Evolutionary conservation across 2,329 filamentous ascomycete genomes (phyloP), one percentile per base, ranked within the genome.

Genomic region (Nectriaceae sp.): DNA sequence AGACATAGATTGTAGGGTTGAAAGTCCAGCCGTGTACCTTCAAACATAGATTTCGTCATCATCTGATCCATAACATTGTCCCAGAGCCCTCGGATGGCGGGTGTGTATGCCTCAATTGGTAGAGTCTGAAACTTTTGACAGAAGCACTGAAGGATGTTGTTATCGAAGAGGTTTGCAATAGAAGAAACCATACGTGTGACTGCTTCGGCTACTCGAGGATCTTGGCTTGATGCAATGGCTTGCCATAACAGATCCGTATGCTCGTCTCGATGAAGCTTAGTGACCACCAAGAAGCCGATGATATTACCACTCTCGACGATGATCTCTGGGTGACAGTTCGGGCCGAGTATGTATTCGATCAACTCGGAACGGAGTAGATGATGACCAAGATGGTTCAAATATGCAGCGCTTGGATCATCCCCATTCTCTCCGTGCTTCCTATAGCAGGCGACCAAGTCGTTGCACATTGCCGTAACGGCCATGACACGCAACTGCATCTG

Each of bases 291-390:
- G 62, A 97, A 97, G 1, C 89, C 89, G 40, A 97, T 77, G 44
- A 97, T 88, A 54, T 96, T 96, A 35, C 80, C 79, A 61, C 89
- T 89, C 57, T 91, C 84, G 29, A 80, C 78, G 18, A 95, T 94
- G 44, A 97, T 83, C 63, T 96, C 91, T 1, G 92, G 90, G 63
- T 97, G 94, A 24, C 93, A 97, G 47, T 91, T 91, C 13, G 93
- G 85, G 2, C 93, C 90, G 43, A 97, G 81, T 39, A 99, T 84
- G 68, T 97, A 97, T 50, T 91, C 84, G 20, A 96, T 82, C 21
- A 97, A 75, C 44, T 85, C 84, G 33, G 87, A 86, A 5, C 78
- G 72, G 15, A 87, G 75, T 26, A 97, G 74, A 55, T 89, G 87
- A 20, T 81, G 75, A 4, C 89, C 83, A 44, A 95, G 73, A 58